Percentiles rank a stretch among this genome's conserved stretches.
Evolutionary conservation across 2,329 filamentous ascomycete species (phyloP).

Genomic region (Clarireedia paspali): DNA sequence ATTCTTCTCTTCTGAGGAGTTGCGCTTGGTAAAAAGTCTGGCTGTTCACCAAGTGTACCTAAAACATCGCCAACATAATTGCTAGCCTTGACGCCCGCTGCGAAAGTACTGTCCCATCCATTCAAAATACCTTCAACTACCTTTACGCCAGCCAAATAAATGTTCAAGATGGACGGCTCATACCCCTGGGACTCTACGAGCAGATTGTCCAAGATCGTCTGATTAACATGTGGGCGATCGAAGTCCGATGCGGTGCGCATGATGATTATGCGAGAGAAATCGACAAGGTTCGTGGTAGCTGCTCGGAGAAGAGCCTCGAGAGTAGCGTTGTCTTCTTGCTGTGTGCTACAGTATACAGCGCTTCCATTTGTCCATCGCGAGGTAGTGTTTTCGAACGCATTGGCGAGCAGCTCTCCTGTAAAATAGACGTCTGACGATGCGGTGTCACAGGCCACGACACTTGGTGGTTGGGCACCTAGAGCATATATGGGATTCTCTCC

Average conservation of each 20-base stretch:
- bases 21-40: conserved; percentile 5
- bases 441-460: conserved; percentile 51
- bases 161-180: conserved; percentile 51
- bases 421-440: conserved; percentile 68
- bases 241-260: conserved; percentile 63
- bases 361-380: conserved; percentile 57
- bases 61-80: conserved; percentile 68
- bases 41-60: conserved; percentile 52
- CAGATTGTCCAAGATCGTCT: conserved; percentile 50
- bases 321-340: conserved; percentile 63
- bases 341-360: conserved; percentile 59
- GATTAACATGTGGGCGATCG: conserved; percentile 54
- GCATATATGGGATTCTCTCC: neutral
- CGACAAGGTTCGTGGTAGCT: conserved; percentile 46
- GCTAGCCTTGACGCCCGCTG: conserved; percentile 43
- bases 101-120: conserved; percentile 52
- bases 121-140: conserved; percentile 53
- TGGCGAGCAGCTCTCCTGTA: conserved; percentile 49
- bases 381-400: conserved; percentile 57
- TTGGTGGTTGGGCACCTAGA: neutral
- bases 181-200: conserved; percentile 38
- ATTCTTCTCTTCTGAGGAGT: neutral
- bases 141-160: conserved; percentile 55
- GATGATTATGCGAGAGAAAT: conserved; percentile 58
- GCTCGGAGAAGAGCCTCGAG: conserved; percentile 56